A percentile compares a stretch with the other conserved stretches of the same genome.
Evolutionary conservation across 2,329 filamentous ascomycete genomes (phyloP).

Genomic region (Dothideomycetes sp.): DNA sequence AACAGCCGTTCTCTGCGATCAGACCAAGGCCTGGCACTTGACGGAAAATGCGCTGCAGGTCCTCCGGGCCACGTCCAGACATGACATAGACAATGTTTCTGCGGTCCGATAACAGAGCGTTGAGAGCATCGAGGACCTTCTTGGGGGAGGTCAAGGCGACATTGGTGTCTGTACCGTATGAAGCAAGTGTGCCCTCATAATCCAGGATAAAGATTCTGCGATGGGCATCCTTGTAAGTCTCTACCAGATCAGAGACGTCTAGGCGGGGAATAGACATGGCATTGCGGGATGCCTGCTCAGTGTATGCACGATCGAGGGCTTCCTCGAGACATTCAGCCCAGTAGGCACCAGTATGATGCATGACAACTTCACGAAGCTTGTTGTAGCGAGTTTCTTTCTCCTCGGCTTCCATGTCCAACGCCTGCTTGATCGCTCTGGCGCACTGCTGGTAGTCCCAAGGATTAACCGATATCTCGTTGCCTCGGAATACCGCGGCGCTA

Average conservation of each 20-base stretch:
- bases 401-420: constrained; percentile 65
- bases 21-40: constrained; percentile 74
- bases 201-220: constrained; percentile 80
- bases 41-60: constrained; percentile 77
- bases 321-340: constrained; percentile 73
- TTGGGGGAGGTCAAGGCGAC: constrained; percentile 81
- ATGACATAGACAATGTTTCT: constrained; percentile 87
- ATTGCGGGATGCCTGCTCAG: constrained; percentile 75
- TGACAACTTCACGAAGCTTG: constrained; percentile 61
- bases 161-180: constrained; percentile 72
- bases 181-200: constrained; percentile 85
- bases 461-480: constrained; percentile 75
- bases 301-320: constrained; percentile 63
- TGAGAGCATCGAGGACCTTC: constrained; percentile 71
- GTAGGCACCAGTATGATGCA: constrained; percentile 69
- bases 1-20: constrained; percentile 92
- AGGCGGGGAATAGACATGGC: constrained; percentile 79
- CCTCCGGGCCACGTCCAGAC: constrained; percentile 78
- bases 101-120: constrained; percentile 68
- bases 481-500: constrained; percentile 73
- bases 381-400: constrained; percentile 69
- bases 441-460: constrained; percentile 91
- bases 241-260: constrained; percentile 52
- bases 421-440: constrained; percentile 72
- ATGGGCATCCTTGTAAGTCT: constrained; percentile 54